Base-by-base conservation (phyloP, 2,329 filamentous ascomycete species). In the Stemphylium lycopersici region DNA sequence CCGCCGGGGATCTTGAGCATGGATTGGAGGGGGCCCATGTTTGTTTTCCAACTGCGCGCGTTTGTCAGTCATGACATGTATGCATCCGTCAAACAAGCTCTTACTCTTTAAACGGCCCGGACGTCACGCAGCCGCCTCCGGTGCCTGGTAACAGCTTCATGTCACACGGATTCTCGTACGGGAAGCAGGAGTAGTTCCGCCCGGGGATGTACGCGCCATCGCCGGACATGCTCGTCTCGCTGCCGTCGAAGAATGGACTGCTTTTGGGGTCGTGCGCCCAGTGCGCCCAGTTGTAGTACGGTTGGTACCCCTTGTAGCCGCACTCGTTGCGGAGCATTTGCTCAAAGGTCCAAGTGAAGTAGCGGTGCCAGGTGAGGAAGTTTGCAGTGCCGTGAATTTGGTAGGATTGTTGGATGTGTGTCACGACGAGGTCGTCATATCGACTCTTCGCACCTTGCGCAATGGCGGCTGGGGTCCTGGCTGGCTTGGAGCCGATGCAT, bases 201-300 rank as follows among this genome's bases (percentile, higher is more conserved):
- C 57, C 61, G 3, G 56, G 32, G 5, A 58, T 63, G 46, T 65
- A 71, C 2, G 49, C 69, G 20, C 82, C 82, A 53, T 84, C 79
- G 18, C 81, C 80, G 29, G 78, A 65, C 62, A 74, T 65, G 41
- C 77, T 74, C 47, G 78, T 80, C 20, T 76, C 78, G 55, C 78
- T 80, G 41, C 84, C 84, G 58, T 84, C 81, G 56, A 86, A 85
- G 44, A 85, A 66, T 13, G 81, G 80, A 0, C 81, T 83, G 50
- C 77, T 76, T 57, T 55, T 45, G 1, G 70, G 70, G 43, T 84
- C 78, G 2, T 72, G 55, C 2, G 78, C 72, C 67, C 77, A 79
- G 44, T 76, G 75, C 3, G 77, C 77, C 80, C 81, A 85, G 67
- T 83, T 81, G 72, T 79, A 81, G 71, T 83, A 83, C 1, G 77